These are phyloP conservation scores for Curvularia hawaiiensis DNA, from an alignment of 2,329 filamentous ascomycete genomes.

Conservation along the genomic window DNA sequence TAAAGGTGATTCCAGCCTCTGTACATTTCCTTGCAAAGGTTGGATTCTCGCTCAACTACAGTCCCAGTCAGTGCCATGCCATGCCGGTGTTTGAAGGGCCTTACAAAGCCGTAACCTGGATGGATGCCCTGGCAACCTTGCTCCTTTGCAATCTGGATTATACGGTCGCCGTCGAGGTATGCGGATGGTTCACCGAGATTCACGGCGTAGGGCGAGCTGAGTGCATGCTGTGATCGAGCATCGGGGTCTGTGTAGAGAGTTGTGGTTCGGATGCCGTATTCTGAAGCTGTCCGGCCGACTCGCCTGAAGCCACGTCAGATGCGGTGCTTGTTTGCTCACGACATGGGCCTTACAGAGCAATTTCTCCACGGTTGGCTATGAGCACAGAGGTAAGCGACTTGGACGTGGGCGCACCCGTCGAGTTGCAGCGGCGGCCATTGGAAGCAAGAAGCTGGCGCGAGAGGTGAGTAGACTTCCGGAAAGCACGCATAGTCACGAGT, in stretches of 20 bases:
- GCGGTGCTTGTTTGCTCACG: not conserved
- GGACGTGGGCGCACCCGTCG: slow-evolving; percentile 31
- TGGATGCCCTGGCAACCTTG: slow-evolving; percentile 90
- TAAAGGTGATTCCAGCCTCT: slow-evolving; percentile 89
- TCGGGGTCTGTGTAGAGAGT: slow-evolving; percentile 96
- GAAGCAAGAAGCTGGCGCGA: slow-evolving; percentile 43
- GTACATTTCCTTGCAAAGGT: slow-evolving; percentile 86
- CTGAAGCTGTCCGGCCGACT: slow-evolving; percentile 84
- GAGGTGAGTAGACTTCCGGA: slow-evolving; percentile 40
- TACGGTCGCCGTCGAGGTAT: slow-evolving; percentile 92
- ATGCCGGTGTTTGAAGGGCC: slow-evolving; percentile 14
- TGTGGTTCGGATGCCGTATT: slow-evolving; percentile 89
- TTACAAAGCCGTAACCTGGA: slow-evolving; percentile 87
- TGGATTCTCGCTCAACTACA: slow-evolving; percentile 81
- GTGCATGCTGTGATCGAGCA: slow-evolving; percentile 82
- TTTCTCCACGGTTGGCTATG: slow-evolving; percentile 97
- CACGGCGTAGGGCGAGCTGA: slow-evolving; percentile 81
- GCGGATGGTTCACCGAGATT: slow-evolving; percentile 82
- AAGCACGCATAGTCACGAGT: slow-evolving; percentile 42
- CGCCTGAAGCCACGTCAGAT: slow-evolving; percentile 56
- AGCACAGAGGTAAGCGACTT: slow-evolving; percentile 74
- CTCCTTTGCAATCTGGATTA: slow-evolving; percentile 84
- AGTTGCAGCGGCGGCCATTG: slow-evolving; percentile 41
- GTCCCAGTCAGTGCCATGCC: slow-evolving; percentile 16
- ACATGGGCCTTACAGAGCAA: slow-evolving; percentile 67